phyloP scores from a whole-genome alignment of 2,329 filamentous ascomycete genomes.

The Leptographium radiaticola region DNA sequence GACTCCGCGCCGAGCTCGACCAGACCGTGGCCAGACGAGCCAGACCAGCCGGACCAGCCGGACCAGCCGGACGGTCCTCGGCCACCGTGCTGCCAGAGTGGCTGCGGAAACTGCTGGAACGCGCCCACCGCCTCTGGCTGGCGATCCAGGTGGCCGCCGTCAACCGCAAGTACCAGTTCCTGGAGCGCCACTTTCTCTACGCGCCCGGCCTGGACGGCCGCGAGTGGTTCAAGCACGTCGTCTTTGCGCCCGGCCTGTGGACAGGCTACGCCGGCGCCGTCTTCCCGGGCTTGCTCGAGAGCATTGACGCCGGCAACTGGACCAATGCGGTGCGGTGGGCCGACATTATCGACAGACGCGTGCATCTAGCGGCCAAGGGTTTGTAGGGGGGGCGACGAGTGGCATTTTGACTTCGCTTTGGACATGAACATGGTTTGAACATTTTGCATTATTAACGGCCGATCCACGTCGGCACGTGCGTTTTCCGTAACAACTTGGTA shows the following conservation, averaged over 20 bases:
- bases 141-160: constrained; percentile 21
- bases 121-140: constrained; percentile 35
- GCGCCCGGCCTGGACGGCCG: constrained; percentile 63
- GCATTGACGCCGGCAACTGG: constrained; percentile 46
- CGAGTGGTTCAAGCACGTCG: constrained; percentile 66
- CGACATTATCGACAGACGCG: constrained; percentile 39
- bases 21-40: not conserved
- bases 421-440: too few species aligned
- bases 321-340: constrained; percentile 45
- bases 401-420: not conserved
- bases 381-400: constrained; percentile 9
- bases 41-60: too few species aligned
- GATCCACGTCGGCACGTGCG: too few species aligned
- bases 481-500: too few species aligned
- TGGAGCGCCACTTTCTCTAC: constrained; percentile 74
- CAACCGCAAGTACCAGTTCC: constrained; percentile 71
- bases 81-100: constrained; percentile 27
- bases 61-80: not conserved
- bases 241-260: constrained; percentile 59
- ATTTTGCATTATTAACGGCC: too few species aligned
- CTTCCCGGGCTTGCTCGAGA: constrained; percentile 49
- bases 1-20: constrained; percentile 14
- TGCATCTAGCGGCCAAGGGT: constrained; percentile 32
- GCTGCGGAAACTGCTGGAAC: constrained; percentile 50
- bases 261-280: constrained; percentile 74